A percentile compares a stretch with the other conserved stretches of the same genome.
Conservation (phyloP, 2,329 filamentous ascomycete species). For the Ophiostoma perfectum region DNA sequence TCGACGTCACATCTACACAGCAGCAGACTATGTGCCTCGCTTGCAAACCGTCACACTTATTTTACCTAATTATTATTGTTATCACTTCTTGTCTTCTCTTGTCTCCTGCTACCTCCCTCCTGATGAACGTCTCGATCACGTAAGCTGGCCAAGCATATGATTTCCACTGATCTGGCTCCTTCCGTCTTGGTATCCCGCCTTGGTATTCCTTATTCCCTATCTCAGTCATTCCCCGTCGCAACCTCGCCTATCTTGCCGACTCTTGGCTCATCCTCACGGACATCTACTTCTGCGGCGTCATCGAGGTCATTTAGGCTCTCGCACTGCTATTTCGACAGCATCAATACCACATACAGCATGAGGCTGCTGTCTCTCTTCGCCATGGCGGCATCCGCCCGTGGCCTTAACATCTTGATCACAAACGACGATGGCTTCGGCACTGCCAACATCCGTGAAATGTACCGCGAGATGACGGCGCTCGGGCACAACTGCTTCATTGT, state of each 20-base stretch:
- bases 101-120: neutral
- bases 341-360: neutral
- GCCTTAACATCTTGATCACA: neutral
- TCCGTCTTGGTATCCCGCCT: slow-evolving; percentile 8
- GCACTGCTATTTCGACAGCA: neutral
- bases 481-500: slow-evolving; percentile 54
- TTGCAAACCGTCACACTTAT: neutral
- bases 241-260: neutral
- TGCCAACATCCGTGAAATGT: slow-evolving; percentile 40
- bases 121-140: neutral
- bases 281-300: too few species aligned
- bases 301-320: neutral
- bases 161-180: slow-evolving; percentile 2
- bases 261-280: too few species aligned
- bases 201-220: neutral
- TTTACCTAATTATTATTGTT: neutral
- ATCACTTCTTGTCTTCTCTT: neutral
- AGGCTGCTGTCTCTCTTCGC: neutral
- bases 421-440: slow-evolving; percentile 40
- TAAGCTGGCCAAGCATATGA: slow-evolving; percentile 4
- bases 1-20: neutral
- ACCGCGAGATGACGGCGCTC: slow-evolving; percentile 44
- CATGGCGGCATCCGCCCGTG: neutral
- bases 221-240: neutral
- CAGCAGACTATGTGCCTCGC: neutral